Base-by-base conservation (phyloP, 2,329 filamentous ascomycete genomes). In the Diaporthe vaccinii region DNA sequence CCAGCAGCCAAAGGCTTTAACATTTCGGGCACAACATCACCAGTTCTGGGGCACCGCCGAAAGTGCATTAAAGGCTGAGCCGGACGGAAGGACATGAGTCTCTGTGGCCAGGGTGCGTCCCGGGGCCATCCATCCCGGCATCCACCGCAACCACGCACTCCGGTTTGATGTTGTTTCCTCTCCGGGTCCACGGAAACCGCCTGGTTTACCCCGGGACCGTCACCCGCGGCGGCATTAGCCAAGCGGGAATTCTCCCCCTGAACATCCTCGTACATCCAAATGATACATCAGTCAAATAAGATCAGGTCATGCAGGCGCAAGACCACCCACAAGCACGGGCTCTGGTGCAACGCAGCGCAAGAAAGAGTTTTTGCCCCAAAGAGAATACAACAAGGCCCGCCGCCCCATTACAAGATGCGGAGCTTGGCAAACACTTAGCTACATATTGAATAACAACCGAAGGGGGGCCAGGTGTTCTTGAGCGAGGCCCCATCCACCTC, bases 201-300 rank as follows among this genome's bases (percentile, higher is more conserved):
- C 65, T 69, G 65, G 65, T 55, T 10, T 20, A 41, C 65, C 65
- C 65, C 65, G 65, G 65, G 49, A 69, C 34, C 34, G 46, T 25
- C 46, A 22, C 49, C 65, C 34, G 65, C 65, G n/a, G 46, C 46
- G 46, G 49, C 65, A 55, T 55, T 15, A 55, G 49, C 65, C 65
- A 68, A 53, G 31, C 46, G 22, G 49, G 49, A 46, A 22, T n/a
- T 41, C 28, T 55, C 28, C 65, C 65, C 65, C 65, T 69, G 49
- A 69, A 55, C 49, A 69, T 69, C 65, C 65, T 69, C 65, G 65
- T 41, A 69, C 65, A 69, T 69, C 49, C 5, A 55, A 69, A 55
- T 69, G 65, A 69, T 55, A 39, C 49, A 55, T 34, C 31, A 14
- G 46, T 41, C 65, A 55, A 55, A 69, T 55, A 53, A 69, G 65